Base-by-base conservation (phyloP, 2,329 filamentous ascomycete species). In the Cordyceps farinosa region DNA sequence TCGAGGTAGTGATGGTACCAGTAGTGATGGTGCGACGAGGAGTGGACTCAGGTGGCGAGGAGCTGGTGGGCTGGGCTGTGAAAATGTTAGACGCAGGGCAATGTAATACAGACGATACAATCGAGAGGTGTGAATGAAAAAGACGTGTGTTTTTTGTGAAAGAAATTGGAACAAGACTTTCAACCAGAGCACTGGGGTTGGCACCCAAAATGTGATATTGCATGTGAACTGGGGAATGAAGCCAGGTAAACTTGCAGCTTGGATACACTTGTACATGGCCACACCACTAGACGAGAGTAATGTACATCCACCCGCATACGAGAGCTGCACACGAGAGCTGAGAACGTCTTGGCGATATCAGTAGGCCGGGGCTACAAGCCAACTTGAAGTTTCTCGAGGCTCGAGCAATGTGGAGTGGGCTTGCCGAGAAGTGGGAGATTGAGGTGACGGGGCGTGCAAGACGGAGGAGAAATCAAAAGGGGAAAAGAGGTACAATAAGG, bases 1-100 rank as follows among this genome's bases (percentile, higher is more conserved):
- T 78, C 13, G 71, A 75, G 11, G 77, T 77, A 40, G 70, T 72
- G 32, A 72, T 66, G 6, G 68, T 71, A 29, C 74, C 74, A 5
- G 73, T 71, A 27, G 74, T 77, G 32, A 76, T 73, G 6, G 74
- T 73, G 15, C 68, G 65, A 38, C 70, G 67, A 15, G 67, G 67
- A 6, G 69, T 69, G 27, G 68, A 67, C 22, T 68, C 56, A 7
- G 66, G 61, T 6, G 68, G 51, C 22, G 45, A 45, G 56, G 51
- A 52, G 53, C 56, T 64, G 56, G 50, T 53, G 53, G 47, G 38
- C 15, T n/a, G 29, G 4, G 57, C 59, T 61, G 38, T 29, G 30
- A 50, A 9, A 57, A 45, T n/a, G 51, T 62, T 50, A 62, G 51
- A 52, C 6, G 13, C 29, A 29, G 7, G 2, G n/a, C 38, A 45